phyloP scores from a whole-genome alignment of 176 grass and related monocot genomes.

The Phragmites australis region DNA sequence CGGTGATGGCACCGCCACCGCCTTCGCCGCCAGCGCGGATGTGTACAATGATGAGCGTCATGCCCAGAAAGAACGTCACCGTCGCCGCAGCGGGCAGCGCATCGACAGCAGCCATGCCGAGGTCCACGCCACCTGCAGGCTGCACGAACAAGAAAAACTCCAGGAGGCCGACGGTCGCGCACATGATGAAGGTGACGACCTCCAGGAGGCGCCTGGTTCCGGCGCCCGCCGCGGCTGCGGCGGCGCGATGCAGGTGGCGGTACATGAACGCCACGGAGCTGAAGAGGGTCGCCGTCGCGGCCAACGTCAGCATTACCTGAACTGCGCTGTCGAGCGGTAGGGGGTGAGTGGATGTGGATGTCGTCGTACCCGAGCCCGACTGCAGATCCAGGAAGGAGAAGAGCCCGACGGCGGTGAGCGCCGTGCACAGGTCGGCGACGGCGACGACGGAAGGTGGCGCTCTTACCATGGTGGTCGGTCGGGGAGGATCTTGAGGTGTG shows the following conservation, averaged over 20 bases:
- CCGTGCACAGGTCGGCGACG: neutral
- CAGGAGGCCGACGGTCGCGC: neutral
- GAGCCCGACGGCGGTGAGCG: too few relatives aligned
- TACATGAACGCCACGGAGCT: neutral
- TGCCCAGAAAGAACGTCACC: neutral
- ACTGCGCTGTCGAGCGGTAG: neutral
- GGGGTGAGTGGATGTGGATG: neutral
- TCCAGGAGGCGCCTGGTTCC: neutral
- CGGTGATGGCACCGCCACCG: neutral
- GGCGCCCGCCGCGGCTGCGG: neutral
- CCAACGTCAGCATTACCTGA: neutral
- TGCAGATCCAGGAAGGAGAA: neutral
- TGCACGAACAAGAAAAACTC: neutral
- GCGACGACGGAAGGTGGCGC: too few relatives aligned
- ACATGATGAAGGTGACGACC: neutral
- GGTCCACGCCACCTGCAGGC: neutral
- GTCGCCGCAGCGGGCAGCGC: neutral
- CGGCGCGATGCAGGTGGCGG: neutral
- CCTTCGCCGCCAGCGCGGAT: neutral
- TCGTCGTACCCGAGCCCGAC: too few relatives aligned
- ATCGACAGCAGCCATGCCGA: neutral
- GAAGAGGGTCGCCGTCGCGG: neutral
- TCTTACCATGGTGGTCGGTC: neutral
- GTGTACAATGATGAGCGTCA: neutral
- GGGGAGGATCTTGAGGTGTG: neutral